These are phyloP conservation scores for Oryza australiensis DNA, from an alignment of 176 grass and related monocot genomes.

Conservation along the genomic window DNA sequence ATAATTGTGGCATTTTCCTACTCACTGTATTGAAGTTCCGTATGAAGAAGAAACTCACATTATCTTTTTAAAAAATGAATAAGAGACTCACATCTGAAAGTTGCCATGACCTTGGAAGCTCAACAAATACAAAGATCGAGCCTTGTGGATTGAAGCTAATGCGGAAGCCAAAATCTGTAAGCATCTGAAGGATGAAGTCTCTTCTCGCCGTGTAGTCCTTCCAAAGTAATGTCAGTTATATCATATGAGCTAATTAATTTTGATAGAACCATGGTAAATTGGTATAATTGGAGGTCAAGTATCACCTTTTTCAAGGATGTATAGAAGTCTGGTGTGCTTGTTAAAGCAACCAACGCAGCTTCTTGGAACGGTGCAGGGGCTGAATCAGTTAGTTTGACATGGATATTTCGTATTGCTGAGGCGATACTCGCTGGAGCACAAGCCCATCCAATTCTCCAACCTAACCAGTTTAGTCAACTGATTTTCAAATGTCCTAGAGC, in stretches of 20 bases:
- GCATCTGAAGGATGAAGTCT: conserved; percentile 70
- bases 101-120: conserved; percentile 66
- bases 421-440: conserved; percentile 68
- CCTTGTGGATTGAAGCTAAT: conserved; percentile 78
- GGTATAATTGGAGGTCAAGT: not conserved
- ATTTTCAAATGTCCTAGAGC: not conserved
- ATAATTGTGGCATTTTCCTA: not conserved
- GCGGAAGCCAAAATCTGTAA: conserved; percentile 63
- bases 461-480: conserved; percentile 28
- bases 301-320: conserved; percentile 72
- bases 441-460: conserved; percentile 97
- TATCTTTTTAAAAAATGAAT: not conserved
- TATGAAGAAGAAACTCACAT: conserved; percentile 53
- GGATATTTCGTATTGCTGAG: conserved; percentile 84
- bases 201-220: conserved; percentile 73
- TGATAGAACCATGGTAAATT: not conserved
- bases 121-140: conserved; percentile 80
- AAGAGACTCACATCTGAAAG: conserved; percentile 68
- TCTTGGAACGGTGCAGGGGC: conserved; percentile 98
- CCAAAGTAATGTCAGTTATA: conserved; percentile 15
- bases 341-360: conserved; percentile 71
- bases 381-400: conserved; percentile 86
- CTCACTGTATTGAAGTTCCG: not conserved
- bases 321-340: conserved; percentile 58
- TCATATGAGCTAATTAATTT: not conserved